Conservation (phyloP, 768 basidiomycete species). For the Panus rudis region DNA sequence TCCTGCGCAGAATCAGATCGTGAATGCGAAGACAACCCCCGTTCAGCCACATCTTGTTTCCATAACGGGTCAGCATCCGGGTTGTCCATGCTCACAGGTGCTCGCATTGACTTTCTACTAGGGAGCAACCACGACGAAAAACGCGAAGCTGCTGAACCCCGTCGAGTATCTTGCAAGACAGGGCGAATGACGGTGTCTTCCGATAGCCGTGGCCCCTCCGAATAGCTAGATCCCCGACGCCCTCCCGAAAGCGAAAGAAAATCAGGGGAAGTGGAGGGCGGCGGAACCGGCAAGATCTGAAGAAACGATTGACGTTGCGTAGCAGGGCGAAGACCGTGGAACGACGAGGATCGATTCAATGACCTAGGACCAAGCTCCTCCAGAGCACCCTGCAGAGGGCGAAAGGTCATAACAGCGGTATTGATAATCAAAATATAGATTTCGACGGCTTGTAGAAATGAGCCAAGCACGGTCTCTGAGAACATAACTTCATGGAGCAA, state of each 20-base stretch:
- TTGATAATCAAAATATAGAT: constrained; percentile 55
- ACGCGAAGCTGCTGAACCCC: constrained; percentile 4
- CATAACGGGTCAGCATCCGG: constrained; percentile 27
- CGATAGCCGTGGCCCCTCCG: no score
- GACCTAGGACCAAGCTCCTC: no score
- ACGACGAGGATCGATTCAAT: constrained; percentile 18
- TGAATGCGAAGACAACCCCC: constrained; percentile 13
- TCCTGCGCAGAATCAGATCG: neutral
- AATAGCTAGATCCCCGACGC: constrained; percentile 1
- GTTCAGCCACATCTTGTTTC: constrained; percentile 26
- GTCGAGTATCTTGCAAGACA: neutral
- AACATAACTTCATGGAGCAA: constrained; percentile 43
- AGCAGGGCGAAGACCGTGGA: constrained; percentile 13
- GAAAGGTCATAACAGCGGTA: constrained; percentile 27
- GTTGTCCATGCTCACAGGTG: constrained; percentile 10
- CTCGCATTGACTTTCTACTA: constrained; percentile 22
- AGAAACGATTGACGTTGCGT: neutral
- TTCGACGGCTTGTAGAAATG: constrained; percentile 56
- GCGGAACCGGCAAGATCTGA: no score
- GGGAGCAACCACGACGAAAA: constrained; percentile 34
- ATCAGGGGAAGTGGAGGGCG: no score
- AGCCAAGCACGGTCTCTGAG: constrained; percentile 63
- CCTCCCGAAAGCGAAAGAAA: no score
- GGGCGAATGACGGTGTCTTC: no score
- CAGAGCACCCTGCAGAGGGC: constrained; percentile 15